These are phyloP conservation scores for Byssochlamys sp. DNA, from an alignment of 2,329 filamentous ascomycete species.

Conservation along the genomic window DNA sequence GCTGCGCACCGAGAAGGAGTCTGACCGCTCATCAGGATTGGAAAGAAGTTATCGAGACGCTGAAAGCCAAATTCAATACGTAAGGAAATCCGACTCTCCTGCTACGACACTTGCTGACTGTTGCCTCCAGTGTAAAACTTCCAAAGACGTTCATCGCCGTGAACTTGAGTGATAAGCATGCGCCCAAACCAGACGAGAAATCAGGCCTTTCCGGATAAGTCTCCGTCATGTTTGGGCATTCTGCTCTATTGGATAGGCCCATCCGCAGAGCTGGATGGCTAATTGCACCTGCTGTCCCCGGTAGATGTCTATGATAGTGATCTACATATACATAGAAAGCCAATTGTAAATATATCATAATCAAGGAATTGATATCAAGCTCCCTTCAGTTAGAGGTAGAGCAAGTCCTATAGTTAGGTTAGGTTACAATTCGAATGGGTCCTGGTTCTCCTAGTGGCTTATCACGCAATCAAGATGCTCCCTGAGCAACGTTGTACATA, in stretches of 20 bases:
- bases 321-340: not conserved
- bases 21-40: slow-evolving; percentile 87
- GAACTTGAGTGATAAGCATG: slow-evolving; percentile 42
- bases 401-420: too few species aligned
- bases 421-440: not conserved
- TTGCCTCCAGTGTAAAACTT: slow-evolving; percentile 36
- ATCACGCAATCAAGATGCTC: not conserved
- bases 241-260: not conserved
- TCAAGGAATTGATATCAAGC: not conserved
- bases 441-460: not conserved
- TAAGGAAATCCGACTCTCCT: not conserved
- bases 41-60: slow-evolving; percentile 91
- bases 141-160: slow-evolving; percentile 44
- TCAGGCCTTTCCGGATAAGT: not conserved
- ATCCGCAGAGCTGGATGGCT: not conserved
- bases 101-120: slow-evolving; percentile 2
- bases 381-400: not conserved
- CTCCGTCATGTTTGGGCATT: not conserved
- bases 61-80: slow-evolving; percentile 79
- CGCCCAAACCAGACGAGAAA: slow-evolving; percentile 13
- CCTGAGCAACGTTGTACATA: not conserved
- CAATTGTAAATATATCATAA: not conserved
- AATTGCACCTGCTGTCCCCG: not conserved
- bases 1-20: slow-evolving; percentile 79
- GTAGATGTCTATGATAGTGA: not conserved